Conservation (phyloP, 2,329 filamentous ascomycete species). For the Arthrobotrys sinensis region DNA sequence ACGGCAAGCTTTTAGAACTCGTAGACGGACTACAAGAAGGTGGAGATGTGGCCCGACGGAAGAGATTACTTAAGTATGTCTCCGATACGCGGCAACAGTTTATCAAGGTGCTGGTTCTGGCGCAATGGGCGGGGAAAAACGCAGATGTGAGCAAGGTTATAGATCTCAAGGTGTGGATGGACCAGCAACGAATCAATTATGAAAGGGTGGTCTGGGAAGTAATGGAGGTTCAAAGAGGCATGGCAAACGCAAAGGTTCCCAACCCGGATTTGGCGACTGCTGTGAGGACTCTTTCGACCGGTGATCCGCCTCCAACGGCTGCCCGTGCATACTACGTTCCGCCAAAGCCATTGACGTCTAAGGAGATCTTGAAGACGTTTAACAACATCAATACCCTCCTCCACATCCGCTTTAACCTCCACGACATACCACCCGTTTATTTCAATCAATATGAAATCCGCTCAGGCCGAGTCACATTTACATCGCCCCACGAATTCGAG, state of each 20-base stretch:
- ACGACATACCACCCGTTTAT: conserved; percentile 84
- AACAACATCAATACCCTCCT: conserved; percentile 87
- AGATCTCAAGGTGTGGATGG: conserved; percentile 84
- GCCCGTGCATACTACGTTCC: conserved; percentile 81
- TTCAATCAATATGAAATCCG: conserved; percentile 84
- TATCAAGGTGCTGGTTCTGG: conserved; percentile 91
- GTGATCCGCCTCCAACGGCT: conserved; percentile 70
- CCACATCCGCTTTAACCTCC: conserved; percentile 84
- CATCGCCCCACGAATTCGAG: conserved; percentile 86
- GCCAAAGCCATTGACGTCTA: conserved; percentile 78
- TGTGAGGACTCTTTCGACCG: conserved; percentile 84
- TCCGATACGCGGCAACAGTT: conserved; percentile 87
- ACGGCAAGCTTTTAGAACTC: conserved; percentile 79
- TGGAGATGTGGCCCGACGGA: conserved; percentile 81
- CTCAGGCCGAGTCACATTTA: conserved; percentile 91
- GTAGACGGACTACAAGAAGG: conserved; percentile 61
- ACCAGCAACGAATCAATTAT: conserved; percentile 75
- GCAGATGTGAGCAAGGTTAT: conserved; percentile 87
- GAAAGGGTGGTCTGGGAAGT: conserved; percentile 75
- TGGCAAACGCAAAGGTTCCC: conserved; percentile 79
- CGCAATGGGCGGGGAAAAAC: conserved; percentile 88
- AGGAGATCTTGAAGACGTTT: conserved; percentile 81
- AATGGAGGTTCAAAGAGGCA: conserved; percentile 80
- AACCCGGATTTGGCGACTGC: conserved; percentile 94
- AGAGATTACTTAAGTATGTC: conserved; percentile 80